Percentiles rank a stretch among this genome's conserved stretches.
Evolutionary conservation across 2,329 filamentous ascomycete species (phyloP).

Genomic region (Colletotrichum lindemuthianum): DNA sequence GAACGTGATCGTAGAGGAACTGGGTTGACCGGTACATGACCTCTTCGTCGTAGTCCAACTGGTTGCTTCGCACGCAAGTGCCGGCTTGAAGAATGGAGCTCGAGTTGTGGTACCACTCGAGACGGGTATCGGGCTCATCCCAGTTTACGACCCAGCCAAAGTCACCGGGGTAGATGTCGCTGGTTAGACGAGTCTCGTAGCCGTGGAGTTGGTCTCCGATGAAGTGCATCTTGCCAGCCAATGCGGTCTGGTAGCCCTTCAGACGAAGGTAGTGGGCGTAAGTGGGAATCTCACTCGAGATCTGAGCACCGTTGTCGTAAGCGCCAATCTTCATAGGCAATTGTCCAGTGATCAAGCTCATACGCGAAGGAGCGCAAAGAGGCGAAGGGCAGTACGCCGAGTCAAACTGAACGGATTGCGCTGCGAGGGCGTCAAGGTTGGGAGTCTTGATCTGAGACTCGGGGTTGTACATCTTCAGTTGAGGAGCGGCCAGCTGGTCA

Average conservation of each 20-base stretch:
- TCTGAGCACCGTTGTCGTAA: constrained; percentile 89
- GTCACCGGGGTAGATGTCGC: constrained; percentile 94
- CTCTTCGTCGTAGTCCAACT: constrained; percentile 95
- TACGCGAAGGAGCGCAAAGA: constrained; percentile 90
- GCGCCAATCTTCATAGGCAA: constrained; percentile 91
- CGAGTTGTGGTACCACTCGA: constrained; percentile 97
- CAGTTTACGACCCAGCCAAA: constrained; percentile 96
- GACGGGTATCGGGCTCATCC: constrained; percentile 86
- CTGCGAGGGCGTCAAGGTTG: constrained; percentile 84
- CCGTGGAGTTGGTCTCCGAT: constrained; percentile 94
- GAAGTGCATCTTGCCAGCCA: constrained; percentile 98
- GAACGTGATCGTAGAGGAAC: constrained; percentile 90
- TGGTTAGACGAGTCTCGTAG: constrained; percentile 92
- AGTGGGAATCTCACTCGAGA: constrained; percentile 85
- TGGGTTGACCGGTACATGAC: constrained; percentile 92
- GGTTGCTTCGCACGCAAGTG: constrained; percentile 89
- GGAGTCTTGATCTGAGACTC: constrained; percentile 92
- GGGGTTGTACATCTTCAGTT: constrained; percentile 91
- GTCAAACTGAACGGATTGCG: constrained; percentile 87
- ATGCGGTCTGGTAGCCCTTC: constrained; percentile 86
- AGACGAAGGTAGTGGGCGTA: constrained; percentile 91
- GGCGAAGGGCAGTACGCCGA: constrained; percentile 95
- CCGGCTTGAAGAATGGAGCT: constrained; percentile 92
- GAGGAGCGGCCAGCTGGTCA: constrained; percentile 90
- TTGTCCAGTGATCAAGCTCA: constrained; percentile 93